Base-by-base conservation (phyloP, 169 alveolate genomes). In the Miamiensis avidus region DNA sequence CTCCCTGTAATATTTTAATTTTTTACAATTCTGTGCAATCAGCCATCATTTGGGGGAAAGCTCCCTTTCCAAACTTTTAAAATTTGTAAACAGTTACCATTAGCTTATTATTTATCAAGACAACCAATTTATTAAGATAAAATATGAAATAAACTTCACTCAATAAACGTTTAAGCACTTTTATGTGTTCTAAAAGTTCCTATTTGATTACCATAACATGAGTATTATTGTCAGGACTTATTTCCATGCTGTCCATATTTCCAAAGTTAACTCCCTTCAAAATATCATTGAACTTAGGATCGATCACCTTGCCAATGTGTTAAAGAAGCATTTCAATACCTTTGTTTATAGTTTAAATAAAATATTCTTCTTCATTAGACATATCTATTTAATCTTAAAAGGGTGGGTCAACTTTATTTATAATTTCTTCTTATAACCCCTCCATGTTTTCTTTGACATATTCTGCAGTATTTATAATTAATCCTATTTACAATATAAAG, bases 391-490 rank as follows among this genome's bases (percentile, higher is more conserved):
- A 78, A 27, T 81, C 81, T 83, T 84, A 84, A 79, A 83, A 86
- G 25, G 85, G 65, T 27, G 87, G 88, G 74, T 93, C 95, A 1
- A 93, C 65, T 75, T 91, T 85, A 25, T 88, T 92, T 49, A 84
- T 31, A 28, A 93, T 85, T 11, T 88, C 69, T 20, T 88, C 88
- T 65, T 90, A 83, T 30, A 93, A 72, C 26, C 89, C 94, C 16
- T 84, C 82, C 0, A 93, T 81, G 78, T 91, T 93, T 29, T 86
- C 92, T 33, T 76, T 69, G 72, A 95, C 90, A 76, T 84, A 93
- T 30, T 93, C 96, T 30, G 95, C 83, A 34, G 96, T 93, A 81
- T 93, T 93, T 0, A 93, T 86, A 0, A 89, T 65, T 34, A 65
- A 82, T n/a, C 85, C 85, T 34, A 87, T 31, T n/a, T 26, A 34